Evolutionary conservation across 2,329 filamentous ascomycete genomes (phyloP).

Genomic region (Sphaerulina vaccinii): DNA sequence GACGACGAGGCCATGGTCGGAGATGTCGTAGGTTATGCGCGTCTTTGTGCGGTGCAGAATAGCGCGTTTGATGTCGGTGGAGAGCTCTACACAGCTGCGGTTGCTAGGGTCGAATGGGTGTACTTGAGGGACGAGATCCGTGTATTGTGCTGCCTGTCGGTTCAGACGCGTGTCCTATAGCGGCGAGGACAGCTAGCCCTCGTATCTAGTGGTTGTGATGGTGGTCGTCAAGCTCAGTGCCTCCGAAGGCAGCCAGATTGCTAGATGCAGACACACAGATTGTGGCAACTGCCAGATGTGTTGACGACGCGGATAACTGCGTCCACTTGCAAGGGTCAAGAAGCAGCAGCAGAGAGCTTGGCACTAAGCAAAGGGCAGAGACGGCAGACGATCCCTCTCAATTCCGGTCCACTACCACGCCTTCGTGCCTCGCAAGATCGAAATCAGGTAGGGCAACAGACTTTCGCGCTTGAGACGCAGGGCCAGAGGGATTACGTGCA

Average conservation of each 20-base stretch:
- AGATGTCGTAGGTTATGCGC: conserved; percentile 10
- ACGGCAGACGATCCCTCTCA: background rate
- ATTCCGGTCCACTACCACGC: background rate
- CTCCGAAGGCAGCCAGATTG: conserved; percentile 11
- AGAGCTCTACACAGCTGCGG: conserved; percentile 18
- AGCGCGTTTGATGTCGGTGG: conserved; percentile 25
- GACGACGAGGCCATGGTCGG: conserved; percentile 75
- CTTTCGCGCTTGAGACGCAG: conserved; percentile 10
- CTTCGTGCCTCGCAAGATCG: background rate
- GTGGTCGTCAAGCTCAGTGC: conserved; percentile 1
- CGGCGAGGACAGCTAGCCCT: conserved; percentile 22
- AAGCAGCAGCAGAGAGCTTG: background rate
- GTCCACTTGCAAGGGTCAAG: conserved; percentile 1
- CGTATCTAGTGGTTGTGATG: conserved; percentile 22
- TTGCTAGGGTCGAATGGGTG: conserved; percentile 19
- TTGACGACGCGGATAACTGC: conserved; percentile 2
- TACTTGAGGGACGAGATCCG: conserved; percentile 17
- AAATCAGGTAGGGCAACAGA: background rate
- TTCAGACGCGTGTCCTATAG: conserved; percentile 23
- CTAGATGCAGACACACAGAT: conserved; percentile 13
- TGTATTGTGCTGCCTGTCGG: conserved; percentile 34
- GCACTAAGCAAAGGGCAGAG: background rate
- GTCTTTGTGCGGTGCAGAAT: conserved; percentile 20
- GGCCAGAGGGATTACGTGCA: conserved; percentile 5
- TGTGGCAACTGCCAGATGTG: conserved; percentile 12